These are phyloP conservation scores for Kalmanozyma brasiliensis DNA, from an alignment of 1,284 basidiomycete species.

Conservation along the genomic window DNA sequence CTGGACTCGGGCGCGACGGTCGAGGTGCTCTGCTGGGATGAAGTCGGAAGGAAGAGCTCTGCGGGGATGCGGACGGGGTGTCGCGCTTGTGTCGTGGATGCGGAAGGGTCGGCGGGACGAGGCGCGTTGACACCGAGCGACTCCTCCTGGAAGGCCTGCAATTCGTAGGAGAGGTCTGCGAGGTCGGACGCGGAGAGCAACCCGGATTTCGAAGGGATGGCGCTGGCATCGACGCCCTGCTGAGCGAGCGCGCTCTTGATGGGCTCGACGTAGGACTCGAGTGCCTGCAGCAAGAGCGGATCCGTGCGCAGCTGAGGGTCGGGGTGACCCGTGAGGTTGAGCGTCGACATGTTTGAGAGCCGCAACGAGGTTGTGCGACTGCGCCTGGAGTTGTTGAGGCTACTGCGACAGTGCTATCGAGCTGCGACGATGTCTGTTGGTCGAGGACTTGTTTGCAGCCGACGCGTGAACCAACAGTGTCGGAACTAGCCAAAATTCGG, in stretches of 20 bases:
- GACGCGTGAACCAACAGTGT: too few relatives aligned
- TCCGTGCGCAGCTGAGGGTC: slow-evolving; percentile 46
- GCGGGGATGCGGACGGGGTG: slow-evolving; percentile 63
- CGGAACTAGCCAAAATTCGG: too few relatives aligned
- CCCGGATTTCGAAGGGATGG: slow-evolving; percentile 28
- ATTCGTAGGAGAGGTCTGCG: slow-evolving; percentile 33
- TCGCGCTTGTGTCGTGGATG: slow-evolving; percentile 19
- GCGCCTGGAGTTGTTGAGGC: too few relatives aligned
- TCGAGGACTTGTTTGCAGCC: too few relatives aligned
- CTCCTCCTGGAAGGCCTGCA: slow-evolving; percentile 61
- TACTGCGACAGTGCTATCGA: too few relatives aligned
- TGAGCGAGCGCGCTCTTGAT: slow-evolving; percentile 37
- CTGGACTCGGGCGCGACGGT: slow-evolving; percentile 33
- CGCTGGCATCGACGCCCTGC: slow-evolving; percentile 12
- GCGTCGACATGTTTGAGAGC: slow-evolving; percentile 35
- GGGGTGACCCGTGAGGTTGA: slow-evolving; percentile 50
- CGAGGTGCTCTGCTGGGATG: slow-evolving; percentile 46
- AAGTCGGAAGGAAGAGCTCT: slow-evolving; percentile 51
- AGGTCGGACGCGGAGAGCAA: slow-evolving; percentile 44
- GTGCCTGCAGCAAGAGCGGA: slow-evolving; percentile 38
- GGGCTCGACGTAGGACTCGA: slow-evolving; percentile 47
- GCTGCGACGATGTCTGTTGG: neutral
- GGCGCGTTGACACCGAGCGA: slow-evolving; percentile 54
- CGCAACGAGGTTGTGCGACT: neutral
- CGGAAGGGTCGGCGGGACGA: slow-evolving; percentile 47